These are phyloP conservation scores for Talaromyces stipitatus DNA, from an alignment of 495 filamentous ascomycete species.

Conservation along the genomic window DNA sequence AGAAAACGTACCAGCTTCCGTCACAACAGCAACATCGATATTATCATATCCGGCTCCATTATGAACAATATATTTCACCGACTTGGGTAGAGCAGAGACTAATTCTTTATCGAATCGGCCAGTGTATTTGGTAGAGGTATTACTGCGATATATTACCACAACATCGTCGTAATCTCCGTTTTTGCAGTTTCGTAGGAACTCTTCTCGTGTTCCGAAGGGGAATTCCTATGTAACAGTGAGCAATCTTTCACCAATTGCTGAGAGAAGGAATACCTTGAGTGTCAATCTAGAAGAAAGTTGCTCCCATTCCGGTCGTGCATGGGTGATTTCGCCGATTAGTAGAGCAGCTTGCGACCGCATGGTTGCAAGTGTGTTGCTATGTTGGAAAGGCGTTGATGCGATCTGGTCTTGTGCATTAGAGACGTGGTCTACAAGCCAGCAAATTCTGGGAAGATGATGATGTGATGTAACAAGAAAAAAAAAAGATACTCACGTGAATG, in stretches of 20 bases:
- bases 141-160: conserved; percentile 51
- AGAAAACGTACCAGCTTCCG: conserved; percentile 35
- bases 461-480: not conserved
- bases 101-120: conserved; percentile 54
- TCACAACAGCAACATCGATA: conserved; percentile 64
- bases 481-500: not conserved
- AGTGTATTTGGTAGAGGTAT: conserved; percentile 51
- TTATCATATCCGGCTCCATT: conserved; percentile 86
- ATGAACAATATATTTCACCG: conserved; percentile 72
- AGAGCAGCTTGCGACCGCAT: conserved; percentile 42
- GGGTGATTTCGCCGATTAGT: conserved; percentile 48
- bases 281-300: conserved; percentile 41
- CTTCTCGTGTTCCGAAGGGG: conserved; percentile 39
- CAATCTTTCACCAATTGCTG: not conserved
- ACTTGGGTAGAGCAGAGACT: conserved; percentile 51
- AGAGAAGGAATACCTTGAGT: conserved; percentile 37
- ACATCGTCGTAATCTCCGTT: conserved; percentile 50
- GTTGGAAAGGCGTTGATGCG: not conserved
- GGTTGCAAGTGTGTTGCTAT: conserved; percentile 4
- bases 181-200: conserved; percentile 46
- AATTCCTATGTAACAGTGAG: conserved; percentile 38
- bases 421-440: not conserved
- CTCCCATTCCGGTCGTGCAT: conserved; percentile 51
- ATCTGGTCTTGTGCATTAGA: not conserved
- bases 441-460: not conserved